Conservation (phyloP, 2,329 filamentous ascomycete genomes). For the Decorospora gaudefroyi region DNA sequence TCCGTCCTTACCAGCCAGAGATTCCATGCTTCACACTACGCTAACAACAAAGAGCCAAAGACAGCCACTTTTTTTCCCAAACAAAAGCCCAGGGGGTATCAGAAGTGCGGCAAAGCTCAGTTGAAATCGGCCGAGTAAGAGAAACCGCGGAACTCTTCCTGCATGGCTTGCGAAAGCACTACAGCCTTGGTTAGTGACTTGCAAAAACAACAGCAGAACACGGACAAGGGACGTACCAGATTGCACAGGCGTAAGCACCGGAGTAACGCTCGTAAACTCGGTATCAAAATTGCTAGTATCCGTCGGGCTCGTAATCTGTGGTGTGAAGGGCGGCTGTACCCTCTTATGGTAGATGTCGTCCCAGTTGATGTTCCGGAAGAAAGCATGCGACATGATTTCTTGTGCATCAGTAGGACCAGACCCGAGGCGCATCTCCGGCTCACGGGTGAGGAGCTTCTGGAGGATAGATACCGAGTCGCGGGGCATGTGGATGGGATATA, state of each 20-base stretch:
- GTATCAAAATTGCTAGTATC: slow-evolving; percentile 99
- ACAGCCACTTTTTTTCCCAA: slow-evolving; percentile 10
- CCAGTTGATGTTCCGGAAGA: slow-evolving; percentile 98
- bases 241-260: slow-evolving; percentile 94
- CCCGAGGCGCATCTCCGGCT: slow-evolving; percentile 89
- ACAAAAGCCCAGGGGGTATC: slow-evolving; percentile 19
- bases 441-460: slow-evolving; percentile 93
- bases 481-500: slow-evolving; percentile 99
- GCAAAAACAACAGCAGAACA: slow-evolving; percentile 1
- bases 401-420: slow-evolving; percentile 96
- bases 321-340: slow-evolving; percentile 84
- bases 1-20: too few relatives aligned
- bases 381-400: slow-evolving; percentile 98
- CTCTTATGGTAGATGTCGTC: slow-evolving; percentile 98
- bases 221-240: slow-evolving; percentile 69
- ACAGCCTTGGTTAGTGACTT: slow-evolving; percentile 25
- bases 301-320: slow-evolving; percentile 85
- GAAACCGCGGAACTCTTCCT: slow-evolving; percentile 99
- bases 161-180: slow-evolving; percentile 98
- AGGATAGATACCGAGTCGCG: slow-evolving; percentile 96
- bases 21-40: too few relatives aligned
- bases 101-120: slow-evolving; percentile 25
- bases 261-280: slow-evolving; percentile 97
- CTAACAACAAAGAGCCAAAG: slow-evolving; percentile 13
- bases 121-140: slow-evolving; percentile 94